These are phyloP conservation scores for Przewalskia tangutica DNA, from an alignment of 257 asterid genomes.

Conservation along the genomic window DNA sequence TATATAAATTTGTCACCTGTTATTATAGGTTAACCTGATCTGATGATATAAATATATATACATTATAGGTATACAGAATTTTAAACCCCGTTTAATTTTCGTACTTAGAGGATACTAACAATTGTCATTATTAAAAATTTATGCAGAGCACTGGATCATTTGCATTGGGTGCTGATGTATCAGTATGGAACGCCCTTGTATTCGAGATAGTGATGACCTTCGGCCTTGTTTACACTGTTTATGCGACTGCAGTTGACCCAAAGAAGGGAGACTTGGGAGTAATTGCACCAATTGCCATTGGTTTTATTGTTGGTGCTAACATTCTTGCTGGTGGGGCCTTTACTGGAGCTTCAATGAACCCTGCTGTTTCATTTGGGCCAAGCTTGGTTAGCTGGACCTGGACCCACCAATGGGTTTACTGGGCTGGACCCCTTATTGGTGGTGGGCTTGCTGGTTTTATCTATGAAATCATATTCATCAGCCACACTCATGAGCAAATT, in stretches of 20 bases:
- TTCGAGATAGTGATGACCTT: constrained; percentile 74
- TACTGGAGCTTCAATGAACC: constrained; percentile 83
- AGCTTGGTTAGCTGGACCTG: constrained; percentile 52
- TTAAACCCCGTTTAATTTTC: not conserved
- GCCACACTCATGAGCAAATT: constrained; percentile 40
- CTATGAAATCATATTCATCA: constrained; percentile 48
- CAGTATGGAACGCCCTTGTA: constrained; percentile 46
- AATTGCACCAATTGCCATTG: constrained; percentile 62
- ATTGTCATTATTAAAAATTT: not conserved
- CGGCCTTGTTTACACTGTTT: constrained; percentile 70
- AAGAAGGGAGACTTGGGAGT: constrained; percentile 56
- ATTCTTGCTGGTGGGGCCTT: constrained; percentile 64
- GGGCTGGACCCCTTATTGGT: constrained; percentile 73
- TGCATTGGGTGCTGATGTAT: constrained; percentile 25
- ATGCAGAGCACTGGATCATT: constrained; percentile 16
- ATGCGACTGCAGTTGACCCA: constrained; percentile 70
- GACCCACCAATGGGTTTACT: constrained; percentile 62
- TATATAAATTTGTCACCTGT: not conserved
- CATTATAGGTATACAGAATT: not conserved
- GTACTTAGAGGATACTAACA: not conserved
- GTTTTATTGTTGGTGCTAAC: constrained; percentile 67
- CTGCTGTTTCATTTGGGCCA: constrained; percentile 73
- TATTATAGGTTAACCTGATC: not conserved
- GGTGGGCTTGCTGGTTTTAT: constrained; percentile 51
- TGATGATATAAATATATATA: too few species aligned